A percentile compares a stretch with the other conserved stretches of the same genome.
These are phyloP conservation scores for Auricularia sp. DNA, from an alignment of 768 basidiomycete genomes.

Conservation along the genomic window DNA sequence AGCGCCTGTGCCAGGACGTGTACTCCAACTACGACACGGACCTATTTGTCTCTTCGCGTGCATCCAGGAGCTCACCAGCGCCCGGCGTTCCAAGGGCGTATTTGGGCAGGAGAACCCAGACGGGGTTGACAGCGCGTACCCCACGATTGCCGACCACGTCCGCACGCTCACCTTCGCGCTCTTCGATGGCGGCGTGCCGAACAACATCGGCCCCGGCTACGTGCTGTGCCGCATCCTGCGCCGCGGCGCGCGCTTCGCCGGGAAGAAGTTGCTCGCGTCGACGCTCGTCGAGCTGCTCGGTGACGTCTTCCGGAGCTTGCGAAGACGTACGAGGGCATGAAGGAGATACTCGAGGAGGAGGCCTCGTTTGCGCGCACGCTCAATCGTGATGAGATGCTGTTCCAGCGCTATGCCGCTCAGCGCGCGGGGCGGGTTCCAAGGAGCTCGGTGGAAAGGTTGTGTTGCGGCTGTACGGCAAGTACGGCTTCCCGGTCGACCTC, in stretches of 20 bases:
- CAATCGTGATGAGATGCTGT: constrained; percentile 91
- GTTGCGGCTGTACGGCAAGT: constrained; percentile 96
- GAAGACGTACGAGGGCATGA: constrained; percentile 70
- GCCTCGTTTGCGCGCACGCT: constrained; percentile 95
- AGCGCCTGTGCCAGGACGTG: too few species aligned
- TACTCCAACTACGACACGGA: too few species aligned
- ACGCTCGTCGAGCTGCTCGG: constrained; percentile 84
- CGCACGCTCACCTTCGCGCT: constrained; percentile 92
- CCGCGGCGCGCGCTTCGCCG: constrained; percentile 88
- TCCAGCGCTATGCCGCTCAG: constrained; percentile 75
- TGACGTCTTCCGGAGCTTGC: constrained; percentile 86
- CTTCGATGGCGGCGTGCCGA: constrained; percentile 92
- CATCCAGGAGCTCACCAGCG: too few species aligned
- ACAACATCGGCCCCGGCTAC: constrained; percentile 93
- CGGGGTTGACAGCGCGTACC: too few species aligned
- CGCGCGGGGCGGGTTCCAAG: constrained; percentile 49
- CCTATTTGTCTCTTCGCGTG: too few species aligned
- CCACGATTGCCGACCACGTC: constrained; percentile 91
- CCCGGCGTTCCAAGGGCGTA: too few species aligned
- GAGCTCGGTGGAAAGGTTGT: constrained; percentile 85
- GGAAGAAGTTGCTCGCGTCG: constrained; percentile 89
- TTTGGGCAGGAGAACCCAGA: too few species aligned
- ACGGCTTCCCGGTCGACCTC: constrained; percentile 94
- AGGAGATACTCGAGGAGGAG: constrained; percentile 96
- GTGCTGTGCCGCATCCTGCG: constrained; percentile 91